Conservation (phyloP, 1,284 basidiomycete genomes). For the Singerocomus rubriflavus region DNA sequence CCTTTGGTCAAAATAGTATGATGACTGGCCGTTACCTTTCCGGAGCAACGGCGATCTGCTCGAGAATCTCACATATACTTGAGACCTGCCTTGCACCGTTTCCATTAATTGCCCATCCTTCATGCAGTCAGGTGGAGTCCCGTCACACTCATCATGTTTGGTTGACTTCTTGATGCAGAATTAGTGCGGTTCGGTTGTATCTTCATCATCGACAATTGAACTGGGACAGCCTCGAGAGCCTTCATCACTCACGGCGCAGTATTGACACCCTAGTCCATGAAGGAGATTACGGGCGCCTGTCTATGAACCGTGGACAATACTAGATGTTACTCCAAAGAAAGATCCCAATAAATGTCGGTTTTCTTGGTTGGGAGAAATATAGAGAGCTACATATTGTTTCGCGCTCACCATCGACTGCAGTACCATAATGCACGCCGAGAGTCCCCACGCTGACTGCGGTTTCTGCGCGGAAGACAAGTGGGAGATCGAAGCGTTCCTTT, state of each 20-base stretch:
- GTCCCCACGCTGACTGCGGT: conserved; percentile 44
- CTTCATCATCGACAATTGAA: conserved; percentile 58
- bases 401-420: conserved; percentile 45
- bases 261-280: conserved; percentile 55
- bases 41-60: not conserved
- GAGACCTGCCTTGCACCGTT: not conserved
- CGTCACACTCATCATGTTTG: not conserved
- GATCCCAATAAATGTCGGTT: conserved; percentile 52
- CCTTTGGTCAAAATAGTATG: conserved; percentile 10
- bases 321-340: conserved; percentile 52
- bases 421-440: conserved; percentile 35
- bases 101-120: not conserved
- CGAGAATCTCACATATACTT: conserved; percentile 23
- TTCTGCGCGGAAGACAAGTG: conserved; percentile 37
- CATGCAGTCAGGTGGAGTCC: conserved; percentile 2
- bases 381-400: conserved; percentile 15
- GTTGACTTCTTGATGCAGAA: conserved; percentile 50
- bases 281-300: conserved; percentile 46
- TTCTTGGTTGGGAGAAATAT: conserved; percentile 28
- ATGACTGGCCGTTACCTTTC: conserved; percentile 1
- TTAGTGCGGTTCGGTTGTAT: conserved; percentile 49
- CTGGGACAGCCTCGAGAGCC: conserved; percentile 52
- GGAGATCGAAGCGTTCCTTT: conserved; percentile 36
- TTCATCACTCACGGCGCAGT: conserved; percentile 53
- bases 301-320: conserved; percentile 38